Base-by-base conservation (phyloP, 177 flowering plant species). In the Vitis hybrid region DNA sequence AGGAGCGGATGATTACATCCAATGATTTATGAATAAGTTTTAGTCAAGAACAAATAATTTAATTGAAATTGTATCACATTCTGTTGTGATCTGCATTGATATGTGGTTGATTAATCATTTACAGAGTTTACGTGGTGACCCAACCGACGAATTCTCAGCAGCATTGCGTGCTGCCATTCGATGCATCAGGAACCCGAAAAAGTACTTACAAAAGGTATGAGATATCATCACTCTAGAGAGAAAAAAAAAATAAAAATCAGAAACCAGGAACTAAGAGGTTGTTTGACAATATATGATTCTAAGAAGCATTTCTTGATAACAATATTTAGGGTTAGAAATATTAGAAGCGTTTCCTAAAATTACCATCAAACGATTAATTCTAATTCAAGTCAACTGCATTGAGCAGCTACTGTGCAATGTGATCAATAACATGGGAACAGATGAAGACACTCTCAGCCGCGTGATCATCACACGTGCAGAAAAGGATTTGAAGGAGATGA, bases 381-480 rank as follows among this genome's bases (percentile, higher is more conserved):
- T 26, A 26, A 26, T 57, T 16, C 20, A 57, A 57, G 60, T 57
- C 5, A 26, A 31, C 12, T 9, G 14, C 12, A 22, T 6, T 29
- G 53, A 29, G 22, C 48, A 78, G 78, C 69, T 74, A 49, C 55
- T 80, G 77, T 73, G 78, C 10, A 53, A 59, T 59, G 71, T 78
- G 6, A 67, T 77, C 7, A 71, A 52, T 13, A 67, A 29, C 26
- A 49, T 57, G 50, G 74, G 71, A 15, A 63, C 77, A 0, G 77
- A 78, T 51, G 76, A 81, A 59, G 81, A 76, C 53, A 75, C 67
- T 13, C 60, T 81, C 5, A 81, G 68, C 39, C 81, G 84, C 8
- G 84, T 81, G 64, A 76, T 76, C 31, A 60, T 78, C 13, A 78
- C 79, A 0, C 68, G 81, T 0, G 83, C 83, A 2, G 79, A 78